Base-by-base conservation (phyloP, 1,139 yeast genomes). In the Nakaseomyces delphensis region DNA sequence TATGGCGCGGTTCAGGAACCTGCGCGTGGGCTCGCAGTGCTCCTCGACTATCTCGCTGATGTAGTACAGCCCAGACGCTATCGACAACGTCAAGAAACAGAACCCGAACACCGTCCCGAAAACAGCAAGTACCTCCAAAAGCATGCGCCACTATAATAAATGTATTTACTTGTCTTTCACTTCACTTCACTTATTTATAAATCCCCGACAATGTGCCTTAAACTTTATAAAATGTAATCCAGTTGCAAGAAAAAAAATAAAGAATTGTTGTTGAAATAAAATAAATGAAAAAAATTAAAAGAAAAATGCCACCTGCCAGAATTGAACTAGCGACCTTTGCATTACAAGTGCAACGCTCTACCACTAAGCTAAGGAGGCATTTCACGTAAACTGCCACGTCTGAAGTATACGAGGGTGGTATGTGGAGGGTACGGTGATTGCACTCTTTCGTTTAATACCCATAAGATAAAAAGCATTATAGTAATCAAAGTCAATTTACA, bases 281-380 rank as follows among this genome's bases (percentile, higher is more conserved):
- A n/a, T n/a, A n/a, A n/a, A n/a, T n/a, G 9, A 10, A 9, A 28
- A 13, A 28, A 19, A 11, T 10, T 11, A 19, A 18, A 43, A 38
- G 25, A 51, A 33, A 41, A 39, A 23, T 56, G 60, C 60, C 87
- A 69, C 82, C 77, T 80, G 83, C 84, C 89, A 82, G 91, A 81
- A 79, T 81, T 80, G 89, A 81, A 82, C 89, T 82, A 79, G 83
- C 83, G 89, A 81, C 85, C 91, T 80, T 80, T 81, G 87, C 89
- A 81, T 81, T 81, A 81, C 89, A 82, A 81, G 89, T 81, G 87
- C 86, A 80, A 79, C 87, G 89, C 89, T 81, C 85, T 81, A 81
- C 89, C 89, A 80, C 89, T 81, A 79, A 81, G 87, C 89, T 81
- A 81, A 80, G 54, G 57, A 48, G 60, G 60, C 59, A 43, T 30